A percentile compares a stretch with the other conserved stretches of the same genome.
phyloP scores from a whole-genome alignment of 768 basidiomycete genomes.

The Gloeophyllum trabeum region DNA sequence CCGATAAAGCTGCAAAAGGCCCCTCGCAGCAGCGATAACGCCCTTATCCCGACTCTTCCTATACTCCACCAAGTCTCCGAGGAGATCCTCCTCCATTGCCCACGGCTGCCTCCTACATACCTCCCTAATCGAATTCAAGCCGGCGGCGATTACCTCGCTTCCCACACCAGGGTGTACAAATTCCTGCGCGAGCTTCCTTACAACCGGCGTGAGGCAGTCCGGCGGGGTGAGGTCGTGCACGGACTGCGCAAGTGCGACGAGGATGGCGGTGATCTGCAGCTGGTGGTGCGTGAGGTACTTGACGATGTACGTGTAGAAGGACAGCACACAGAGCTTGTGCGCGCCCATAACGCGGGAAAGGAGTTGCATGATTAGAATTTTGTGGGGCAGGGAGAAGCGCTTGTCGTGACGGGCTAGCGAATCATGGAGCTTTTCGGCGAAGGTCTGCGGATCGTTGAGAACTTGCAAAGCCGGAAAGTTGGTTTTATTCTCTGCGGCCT shows the following conservation, averaged over 20 bases:
- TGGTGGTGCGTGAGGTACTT: constrained; percentile 91
- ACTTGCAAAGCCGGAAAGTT: constrained; percentile 93
- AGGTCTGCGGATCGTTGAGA: constrained; percentile 90
- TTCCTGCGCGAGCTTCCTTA: constrained; percentile 87
- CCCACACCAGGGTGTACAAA: constrained; percentile 98
- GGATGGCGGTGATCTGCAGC: constrained; percentile 84
- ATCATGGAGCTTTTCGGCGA: constrained; percentile 89
- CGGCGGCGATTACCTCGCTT: constrained; percentile 89
- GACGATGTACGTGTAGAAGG: constrained; percentile 93
- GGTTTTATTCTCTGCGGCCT: constrained; percentile 21
- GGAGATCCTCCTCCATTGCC: constrained; percentile 92
- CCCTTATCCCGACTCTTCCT: constrained; percentile 92
- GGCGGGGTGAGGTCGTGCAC: constrained; percentile 94
- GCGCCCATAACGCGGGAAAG: constrained; percentile 87
- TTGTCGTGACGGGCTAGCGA: constrained; percentile 79
- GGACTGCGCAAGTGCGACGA: constrained; percentile 88
- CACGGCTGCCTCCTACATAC: constrained; percentile 92
- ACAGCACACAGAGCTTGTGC: constrained; percentile 87
- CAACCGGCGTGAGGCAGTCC: constrained; percentile 79
- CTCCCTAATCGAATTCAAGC: constrained; percentile 92
- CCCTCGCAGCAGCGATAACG: constrained; percentile 81
- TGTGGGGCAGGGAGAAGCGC: constrained; percentile 93
- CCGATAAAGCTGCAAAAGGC: constrained; percentile 83
- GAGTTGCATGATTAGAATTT: constrained; percentile 94
- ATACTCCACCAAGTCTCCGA: constrained; percentile 91